Evolutionary conservation across 2,329 filamentous ascomycete species (phyloP).

Genomic region (Scedosporium minutisporum): DNA sequence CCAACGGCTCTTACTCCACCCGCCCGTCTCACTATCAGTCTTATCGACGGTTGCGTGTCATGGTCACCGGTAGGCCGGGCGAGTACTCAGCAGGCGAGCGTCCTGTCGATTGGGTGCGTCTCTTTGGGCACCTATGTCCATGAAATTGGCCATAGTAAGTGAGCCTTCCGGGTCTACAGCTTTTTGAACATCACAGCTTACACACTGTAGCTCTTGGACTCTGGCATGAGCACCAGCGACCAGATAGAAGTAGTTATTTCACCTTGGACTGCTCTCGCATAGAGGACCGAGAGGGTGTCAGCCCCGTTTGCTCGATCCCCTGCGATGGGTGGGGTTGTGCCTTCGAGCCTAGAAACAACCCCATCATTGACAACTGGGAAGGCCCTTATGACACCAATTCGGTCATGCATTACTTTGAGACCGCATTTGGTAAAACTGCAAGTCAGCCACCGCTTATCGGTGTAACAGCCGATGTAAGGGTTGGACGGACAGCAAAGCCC

Average conservation of each 20-base stretch:
- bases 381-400: slow-evolving; percentile 6
- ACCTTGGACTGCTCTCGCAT: slow-evolving; percentile 8
- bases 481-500: background rate
- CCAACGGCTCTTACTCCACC: slow-evolving; percentile 1
- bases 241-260: background rate
- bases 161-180: slow-evolving; percentile 2
- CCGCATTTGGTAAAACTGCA: background rate
- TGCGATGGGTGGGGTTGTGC: slow-evolving; percentile 9
- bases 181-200: too few species aligned
- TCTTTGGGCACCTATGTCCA: slow-evolving; percentile 5
- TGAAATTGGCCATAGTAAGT: slow-evolving; percentile 9
- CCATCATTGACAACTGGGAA: background rate
- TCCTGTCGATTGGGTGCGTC: slow-evolving; percentile 5
- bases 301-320: background rate
- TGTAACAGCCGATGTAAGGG: background rate
- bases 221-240: background rate
- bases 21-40: background rate
- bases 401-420: slow-evolving; percentile 8
- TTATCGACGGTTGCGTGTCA: background rate
- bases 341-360: background rate
- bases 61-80: slow-evolving; percentile 6
- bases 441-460: background rate
- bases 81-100: background rate
- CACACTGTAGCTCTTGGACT: background rate
- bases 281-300: background rate